These are phyloP conservation scores for Ceratobasidium papillatum DNA, from an alignment of 1,284 basidiomycete species.

Conservation along the genomic window DNA sequence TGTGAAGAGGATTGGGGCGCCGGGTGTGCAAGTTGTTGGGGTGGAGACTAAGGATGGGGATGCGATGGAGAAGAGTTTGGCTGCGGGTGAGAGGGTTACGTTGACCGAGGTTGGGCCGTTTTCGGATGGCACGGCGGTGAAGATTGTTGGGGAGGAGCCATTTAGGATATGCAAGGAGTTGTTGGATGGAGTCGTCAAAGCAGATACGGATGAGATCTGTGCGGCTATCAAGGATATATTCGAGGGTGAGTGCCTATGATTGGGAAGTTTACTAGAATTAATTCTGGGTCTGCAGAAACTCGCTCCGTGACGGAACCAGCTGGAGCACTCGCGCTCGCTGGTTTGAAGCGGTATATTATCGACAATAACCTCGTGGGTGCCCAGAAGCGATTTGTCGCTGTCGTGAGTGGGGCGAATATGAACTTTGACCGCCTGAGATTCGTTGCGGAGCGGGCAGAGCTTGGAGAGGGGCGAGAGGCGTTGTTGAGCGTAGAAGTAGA, in stretches of 20 bases:
- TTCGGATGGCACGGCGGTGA: constrained; percentile 99
- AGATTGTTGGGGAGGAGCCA: constrained; percentile 93
- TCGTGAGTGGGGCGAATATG: constrained; percentile 98
- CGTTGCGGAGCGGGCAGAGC: constrained; percentile 95
- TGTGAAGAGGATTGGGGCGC: constrained; percentile 91
- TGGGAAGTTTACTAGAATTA: background rate
- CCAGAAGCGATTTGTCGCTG: constrained; percentile 88
- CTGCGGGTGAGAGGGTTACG: constrained; percentile 80
- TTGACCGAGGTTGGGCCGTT: constrained; percentile 95
- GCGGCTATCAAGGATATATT: constrained; percentile 99
- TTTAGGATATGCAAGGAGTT: constrained; percentile 90
- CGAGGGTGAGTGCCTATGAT: constrained; percentile 70
- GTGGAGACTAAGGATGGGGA: constrained; percentile 97
- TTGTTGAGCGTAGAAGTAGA: constrained; percentile 93
- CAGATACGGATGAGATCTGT: constrained; percentile 96
- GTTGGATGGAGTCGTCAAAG: constrained; percentile 86
- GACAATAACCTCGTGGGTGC: constrained; percentile 83
- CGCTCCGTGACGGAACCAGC: constrained; percentile 95
- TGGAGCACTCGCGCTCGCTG: constrained; percentile 93
- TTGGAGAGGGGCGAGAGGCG: constrained; percentile 95
- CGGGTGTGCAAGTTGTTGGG: constrained; percentile 84
- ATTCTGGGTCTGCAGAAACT: constrained; percentile 68
- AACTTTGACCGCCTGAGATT: constrained; percentile 97
- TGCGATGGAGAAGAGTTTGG: constrained; percentile 86
- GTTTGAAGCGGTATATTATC: constrained; percentile 88